Evolutionary conservation across 345 rosid genomes (phyloP), one percentile per base, ranked within the genome.

Genomic region (Schrenkiella parvula): DNA sequence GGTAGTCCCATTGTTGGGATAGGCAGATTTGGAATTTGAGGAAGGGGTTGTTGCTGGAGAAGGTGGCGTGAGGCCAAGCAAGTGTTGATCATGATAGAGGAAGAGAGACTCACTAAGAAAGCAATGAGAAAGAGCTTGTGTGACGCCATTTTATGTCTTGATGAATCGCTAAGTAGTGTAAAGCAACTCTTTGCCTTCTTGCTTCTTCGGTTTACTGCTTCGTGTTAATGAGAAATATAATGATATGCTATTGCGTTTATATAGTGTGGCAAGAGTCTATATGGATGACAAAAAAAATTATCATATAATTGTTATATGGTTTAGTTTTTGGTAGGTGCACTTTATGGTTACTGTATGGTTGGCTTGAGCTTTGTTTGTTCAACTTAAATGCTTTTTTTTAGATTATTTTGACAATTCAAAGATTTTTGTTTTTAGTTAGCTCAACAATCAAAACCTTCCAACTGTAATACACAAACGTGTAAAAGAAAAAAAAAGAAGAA

Each of bases 21-120:
- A 18, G 51, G 51, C 65, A 26, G 7, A 32, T 21, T 56, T 13
- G 65, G 65, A 35, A 69, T 69, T 23, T 57, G 57, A 32, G 74
- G 74, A 42, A 57, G 37, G 21, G 74, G 57, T 57, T 56, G 73
- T 14, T 69, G 65, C 46, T 56, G 66, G 47, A 70, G 66, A 70
- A 58, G 74, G 8, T n/a, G 59, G 10, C 58, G 58, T 46, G 74
- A 46, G 11, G 67, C 67, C 4, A 9, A 37, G 19, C 75, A 48
- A 13, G 59, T 70, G 39, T 70, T 59, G 21, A 60, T 59, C 67
- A 37, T 70, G 21, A 5, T 34, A 60, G 68, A 60, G 11, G 19
- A 47, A 17, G 74, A 47, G 67, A 59, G 59, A 26, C 3, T 18
- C 32, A 60, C 31, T 18, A 71, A 60, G 48, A 71, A 60, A 25